phyloP scores from a whole-genome alignment of 441 rosid genomes.

The Geranium incanum region DNA sequence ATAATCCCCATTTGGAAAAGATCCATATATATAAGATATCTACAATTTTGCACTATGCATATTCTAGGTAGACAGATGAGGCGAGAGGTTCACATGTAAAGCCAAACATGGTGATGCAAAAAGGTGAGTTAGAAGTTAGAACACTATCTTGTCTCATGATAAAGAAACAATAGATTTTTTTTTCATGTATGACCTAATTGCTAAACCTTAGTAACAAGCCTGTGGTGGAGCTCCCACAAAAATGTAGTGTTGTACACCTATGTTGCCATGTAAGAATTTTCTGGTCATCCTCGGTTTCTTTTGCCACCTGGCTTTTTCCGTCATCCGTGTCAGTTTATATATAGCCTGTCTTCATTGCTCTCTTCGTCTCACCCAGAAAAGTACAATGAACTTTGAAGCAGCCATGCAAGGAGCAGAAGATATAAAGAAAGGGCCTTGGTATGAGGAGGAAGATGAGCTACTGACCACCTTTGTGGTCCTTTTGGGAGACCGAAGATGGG shows the following conservation, averaged over 20 bases:
- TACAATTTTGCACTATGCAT: neutral
- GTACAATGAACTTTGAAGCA: constrained; percentile 8
- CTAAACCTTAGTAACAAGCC: neutral
- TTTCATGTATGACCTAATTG: neutral
- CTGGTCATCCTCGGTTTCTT: neutral
- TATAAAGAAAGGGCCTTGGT: constrained; percentile 57
- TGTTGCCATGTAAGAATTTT: neutral
- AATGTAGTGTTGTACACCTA: neutral
- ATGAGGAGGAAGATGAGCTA: constrained; percentile 51
- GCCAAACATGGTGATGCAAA: constrained; percentile 7
- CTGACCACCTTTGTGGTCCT: constrained; percentile 37
- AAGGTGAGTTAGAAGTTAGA: constrained; percentile 6
- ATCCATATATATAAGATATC: neutral
- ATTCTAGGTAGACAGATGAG: neutral
- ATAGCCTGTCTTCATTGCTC: neutral
- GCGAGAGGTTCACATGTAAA: neutral
- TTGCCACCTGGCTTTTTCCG: constrained; percentile 1
- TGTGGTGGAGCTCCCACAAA: constrained; percentile 9
- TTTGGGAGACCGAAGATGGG: constrained; percentile 64
- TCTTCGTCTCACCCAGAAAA: neutral
- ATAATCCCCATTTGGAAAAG: neutral
- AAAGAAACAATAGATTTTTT: neutral
- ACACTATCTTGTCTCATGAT: neutral
- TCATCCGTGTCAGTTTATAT: neutral
- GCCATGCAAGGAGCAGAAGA: constrained; percentile 29